Evolutionary conservation across 495 filamentous ascomycete genomes (phyloP), one percentile per base, ranked within the genome.

Genomic region (Talaromyces proteolyticus): DNA sequence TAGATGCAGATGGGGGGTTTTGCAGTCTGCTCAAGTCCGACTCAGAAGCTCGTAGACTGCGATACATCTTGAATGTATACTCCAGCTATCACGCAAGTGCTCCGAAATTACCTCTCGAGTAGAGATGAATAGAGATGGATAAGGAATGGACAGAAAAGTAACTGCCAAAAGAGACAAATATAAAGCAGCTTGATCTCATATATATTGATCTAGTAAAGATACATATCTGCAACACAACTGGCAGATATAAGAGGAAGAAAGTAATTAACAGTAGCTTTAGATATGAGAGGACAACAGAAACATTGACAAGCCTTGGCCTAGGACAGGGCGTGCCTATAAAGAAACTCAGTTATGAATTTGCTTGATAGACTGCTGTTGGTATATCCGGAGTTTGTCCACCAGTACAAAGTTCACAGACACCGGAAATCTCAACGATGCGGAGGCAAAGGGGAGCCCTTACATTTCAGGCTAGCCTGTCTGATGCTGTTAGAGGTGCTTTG

Each of bases 11-110:
- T 21, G 64, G 50, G 46, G 37, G 37, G 16, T 53, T 37, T 29
- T 61, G 57, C 29, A 40, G 48, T 44, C 58, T 60, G 52, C 23
- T 64, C 61, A 45, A 65, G 61, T 36, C 50, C 46, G 38, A 56
- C 16, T 34, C 29, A 45, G 43, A 12, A 23, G 10, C 43, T 45
- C 43, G 16, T 1, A 25, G 10, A 21, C 17, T 21, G 43, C 16
- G 21, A 16, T 12, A 24, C 25, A 24, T 21, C 19, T 16, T 20
- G 43, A 20, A 2, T n/a, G n/a, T n/a, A n/a, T n/a, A n/a, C n/a
- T n/a, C n/a, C n/a, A n/a, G n/a, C 17, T 25, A 45, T 45, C 14
- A 45, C 43, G 10, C n/a, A 2, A 6, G 17, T 22, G 40, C 17
- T 42, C 3, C n/a, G 40, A 16, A 11, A 8, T 22, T 42, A 24